Base-by-base conservation (phyloP, 2,329 filamentous ascomycete genomes). In the Pseudocercospora fijiensis region DNA sequence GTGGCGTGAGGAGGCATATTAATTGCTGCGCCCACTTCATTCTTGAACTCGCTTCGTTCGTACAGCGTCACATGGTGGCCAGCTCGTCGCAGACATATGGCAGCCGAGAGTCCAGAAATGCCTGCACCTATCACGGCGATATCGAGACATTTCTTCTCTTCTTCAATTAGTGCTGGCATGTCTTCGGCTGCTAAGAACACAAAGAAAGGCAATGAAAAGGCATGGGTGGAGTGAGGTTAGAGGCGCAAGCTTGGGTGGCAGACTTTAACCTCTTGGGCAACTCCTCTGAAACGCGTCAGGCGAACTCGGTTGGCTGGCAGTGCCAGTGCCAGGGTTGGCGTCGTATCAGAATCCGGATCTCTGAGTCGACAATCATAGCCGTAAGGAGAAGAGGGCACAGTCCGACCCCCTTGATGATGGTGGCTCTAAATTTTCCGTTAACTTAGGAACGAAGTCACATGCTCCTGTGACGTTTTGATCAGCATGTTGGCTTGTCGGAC, bases 21-120 rank as follows among this genome's bases (percentile, higher is more conserved):
- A 18, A 74, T 71, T 13, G 70, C 72, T 4, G 73, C 73, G 27
- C 73, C 72, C 33, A 68, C 70, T 51, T 74, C 73, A 37, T 72
- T 70, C 26, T 66, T 67, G 57, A 74, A 69, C 20, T 61, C 64
- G 1, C 68, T 72, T 18, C 66, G 64, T 62, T 75, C 73, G 51
- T 71, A 67, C 22, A 74, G 57, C 1, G 69, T 70, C 13, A 73
- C 70, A 58, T 70, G 33, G 55, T 75, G 73, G n/a, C 71, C 73
- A 52, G 69, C 63, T 52, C 69, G 67, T 20, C 67, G 59, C 13
- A 73, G 62, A 18, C 67, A 70, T n/a, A 75, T 60, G 4, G 69
- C 72, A 26, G 72, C 70, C 3, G 68, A 63, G 5, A 73, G 65
- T 16, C 72, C 73, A n/a, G 69, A 71, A 18, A 75, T 73, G n/a